These are phyloP conservation scores for Neospora caninum DNA, from an alignment of 169 alveolate genomes.

Conservation along the genomic window DNA sequence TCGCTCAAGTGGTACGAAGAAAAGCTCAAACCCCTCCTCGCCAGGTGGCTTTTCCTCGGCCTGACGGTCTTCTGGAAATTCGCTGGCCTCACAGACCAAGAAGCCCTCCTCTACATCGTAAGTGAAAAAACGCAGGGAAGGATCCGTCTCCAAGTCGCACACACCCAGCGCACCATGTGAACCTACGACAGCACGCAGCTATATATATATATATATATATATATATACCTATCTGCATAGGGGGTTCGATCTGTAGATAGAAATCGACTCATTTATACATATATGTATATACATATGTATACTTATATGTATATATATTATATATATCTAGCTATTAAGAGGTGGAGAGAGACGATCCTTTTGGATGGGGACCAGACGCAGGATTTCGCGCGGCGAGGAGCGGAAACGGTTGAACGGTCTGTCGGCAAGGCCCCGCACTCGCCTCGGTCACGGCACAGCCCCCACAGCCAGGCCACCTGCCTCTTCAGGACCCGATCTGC, in stretches of 20 bases:
- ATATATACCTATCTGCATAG: no score
- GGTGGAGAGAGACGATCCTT: no score
- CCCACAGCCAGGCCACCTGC: no score
- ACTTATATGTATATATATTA: not conserved
- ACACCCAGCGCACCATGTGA: not conserved
- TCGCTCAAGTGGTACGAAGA: conserved; percentile 74
- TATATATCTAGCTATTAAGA: no score
- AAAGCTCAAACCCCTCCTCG: conserved; percentile 76
- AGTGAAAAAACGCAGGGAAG: conserved; percentile 31
- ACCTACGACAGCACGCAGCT: not conserved
- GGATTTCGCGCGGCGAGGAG: no score
- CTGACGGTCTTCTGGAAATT: conserved; percentile 34
- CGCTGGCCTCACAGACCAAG: conserved; percentile 52
- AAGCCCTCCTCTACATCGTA: conserved; percentile 63
- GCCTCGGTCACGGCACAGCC: no score
- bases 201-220: not conserved
- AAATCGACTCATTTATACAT: not conserved
- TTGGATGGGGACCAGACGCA: no score
- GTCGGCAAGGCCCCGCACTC: no score
- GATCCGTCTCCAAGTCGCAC: not conserved
- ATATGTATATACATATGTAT: no score
- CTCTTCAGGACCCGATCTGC: no score
- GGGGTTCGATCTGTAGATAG: no score
- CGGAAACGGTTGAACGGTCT: no score
- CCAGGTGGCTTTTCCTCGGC: conserved; percentile 75